These are phyloP conservation scores for Metschnikowia lachancei DNA, from an alignment of 805 yeast species.

Conservation along the genomic window DNA sequence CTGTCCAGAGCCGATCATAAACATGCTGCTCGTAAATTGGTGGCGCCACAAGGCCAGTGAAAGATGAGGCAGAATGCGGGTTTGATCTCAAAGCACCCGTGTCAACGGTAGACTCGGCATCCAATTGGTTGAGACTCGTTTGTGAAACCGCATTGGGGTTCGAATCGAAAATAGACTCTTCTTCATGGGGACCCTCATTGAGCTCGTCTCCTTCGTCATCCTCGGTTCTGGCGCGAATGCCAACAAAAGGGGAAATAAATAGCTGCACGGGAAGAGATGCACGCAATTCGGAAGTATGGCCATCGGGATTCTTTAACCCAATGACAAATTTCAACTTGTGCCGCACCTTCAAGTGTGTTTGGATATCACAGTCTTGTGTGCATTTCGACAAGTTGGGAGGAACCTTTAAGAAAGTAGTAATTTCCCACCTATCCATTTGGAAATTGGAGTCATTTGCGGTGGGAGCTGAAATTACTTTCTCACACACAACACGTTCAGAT, in stretches of 20 bases:
- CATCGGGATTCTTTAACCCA: constrained; percentile 80
- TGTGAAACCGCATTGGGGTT: constrained; percentile 9
- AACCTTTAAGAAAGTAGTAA: constrained; percentile 54
- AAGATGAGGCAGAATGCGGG: constrained; percentile 30
- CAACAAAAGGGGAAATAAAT: constrained; percentile 78
- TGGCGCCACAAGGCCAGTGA: constrained; percentile 64
- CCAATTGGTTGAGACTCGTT: constrained; percentile 13
- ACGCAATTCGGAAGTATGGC: constrained; percentile 86
- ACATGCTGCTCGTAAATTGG: constrained; percentile 81
- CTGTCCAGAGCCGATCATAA: constrained; percentile 77
- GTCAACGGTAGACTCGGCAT: constrained; percentile 10
- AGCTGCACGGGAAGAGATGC: constrained; percentile 82
- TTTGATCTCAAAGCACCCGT: constrained; percentile 21
- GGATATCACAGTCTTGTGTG: constrained; percentile 83
- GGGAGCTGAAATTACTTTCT: constrained; percentile 44
- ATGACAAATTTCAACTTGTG: constrained; percentile 84
- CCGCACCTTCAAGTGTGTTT: constrained; percentile 70
- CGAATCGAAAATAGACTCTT: constrained; percentile 30
- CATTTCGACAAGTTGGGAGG: constrained; percentile 74
- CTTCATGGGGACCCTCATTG: constrained; percentile 19
- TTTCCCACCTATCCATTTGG: constrained; percentile 66
- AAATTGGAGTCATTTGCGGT: constrained; percentile 43
- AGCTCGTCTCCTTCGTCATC: constrained; percentile 20
- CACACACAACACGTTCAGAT: constrained; percentile 58
- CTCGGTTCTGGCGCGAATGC: constrained; percentile 52